These are phyloP conservation scores for Silene coronaria DNA, from an alignment of 179 eudicot species.

Conservation along the genomic window DNA sequence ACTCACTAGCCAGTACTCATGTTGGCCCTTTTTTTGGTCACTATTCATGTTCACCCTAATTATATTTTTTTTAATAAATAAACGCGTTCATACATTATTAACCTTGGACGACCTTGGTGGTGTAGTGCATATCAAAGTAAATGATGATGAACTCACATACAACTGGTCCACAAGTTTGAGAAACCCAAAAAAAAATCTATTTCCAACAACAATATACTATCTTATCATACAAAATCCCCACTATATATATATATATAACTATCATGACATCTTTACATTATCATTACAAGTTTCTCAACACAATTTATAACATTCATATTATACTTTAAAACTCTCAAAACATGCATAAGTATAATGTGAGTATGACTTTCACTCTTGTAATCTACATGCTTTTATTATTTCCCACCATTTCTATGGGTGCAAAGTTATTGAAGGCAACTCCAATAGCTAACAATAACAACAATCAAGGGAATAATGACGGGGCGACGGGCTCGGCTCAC, in stretches of 20 bases:
- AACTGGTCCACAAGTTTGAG: neutral
- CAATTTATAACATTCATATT: neutral
- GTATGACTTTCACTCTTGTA: neutral
- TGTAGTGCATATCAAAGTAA: neutral
- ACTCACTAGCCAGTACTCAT: too few species aligned
- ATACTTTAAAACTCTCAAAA: neutral
- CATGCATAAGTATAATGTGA: neutral
- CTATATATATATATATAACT: neutral
- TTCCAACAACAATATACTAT: neutral
- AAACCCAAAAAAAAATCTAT: neutral
- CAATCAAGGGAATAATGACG: conserved; percentile 1
- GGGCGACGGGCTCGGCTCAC: conserved; percentile 16
- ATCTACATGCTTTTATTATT: conserved; percentile 7
- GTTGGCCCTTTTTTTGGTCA: too few species aligned
- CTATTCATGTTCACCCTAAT: too few species aligned
- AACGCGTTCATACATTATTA: neutral
- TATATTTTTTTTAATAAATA: neutral
- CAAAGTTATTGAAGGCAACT: neutral
- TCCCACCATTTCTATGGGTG: neutral
- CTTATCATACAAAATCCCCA: neutral
- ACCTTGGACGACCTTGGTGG: neutral
- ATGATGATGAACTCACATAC: neutral
- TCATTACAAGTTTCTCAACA: neutral
- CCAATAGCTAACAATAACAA: neutral
- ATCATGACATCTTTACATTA: neutral